phyloP scores from a whole-genome alignment of 768 basidiomycete genomes.

The Lentinus tigrinus region DNA sequence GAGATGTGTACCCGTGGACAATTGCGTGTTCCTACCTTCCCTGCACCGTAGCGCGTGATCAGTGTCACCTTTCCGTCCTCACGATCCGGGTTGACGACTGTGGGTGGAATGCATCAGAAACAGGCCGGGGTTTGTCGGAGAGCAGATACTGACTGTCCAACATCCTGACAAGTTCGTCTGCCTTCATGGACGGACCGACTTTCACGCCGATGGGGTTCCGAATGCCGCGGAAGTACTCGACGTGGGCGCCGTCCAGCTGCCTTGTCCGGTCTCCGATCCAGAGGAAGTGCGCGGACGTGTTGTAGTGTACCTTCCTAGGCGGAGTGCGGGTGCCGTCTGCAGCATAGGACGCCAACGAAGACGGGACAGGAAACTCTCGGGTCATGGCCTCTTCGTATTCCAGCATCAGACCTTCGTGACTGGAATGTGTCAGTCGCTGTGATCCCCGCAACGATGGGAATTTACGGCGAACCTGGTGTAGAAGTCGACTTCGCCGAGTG shows the following conservation, averaged over 20 bases:
- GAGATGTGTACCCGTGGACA: not conserved
- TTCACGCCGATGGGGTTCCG: slow-evolving; percentile 95
- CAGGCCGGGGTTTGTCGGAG: not conserved
- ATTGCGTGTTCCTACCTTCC: slow-evolving; percentile 51
- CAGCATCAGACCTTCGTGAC: slow-evolving; percentile 92
- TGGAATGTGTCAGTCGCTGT: slow-evolving; percentile 28
- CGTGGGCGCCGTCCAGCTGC: slow-evolving; percentile 88
- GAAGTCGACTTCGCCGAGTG: slow-evolving; percentile 87
- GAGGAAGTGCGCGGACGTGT: slow-evolving; percentile 90
- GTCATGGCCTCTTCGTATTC: slow-evolving; percentile 93
- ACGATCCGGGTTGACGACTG: slow-evolving; percentile 86
- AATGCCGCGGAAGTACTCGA: slow-evolving; percentile 92
- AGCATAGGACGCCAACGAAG: slow-evolving; percentile 17
- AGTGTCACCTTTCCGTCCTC: slow-evolving; percentile 83
- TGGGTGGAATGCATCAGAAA: not conserved
- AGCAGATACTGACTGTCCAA: slow-evolving; percentile 60
- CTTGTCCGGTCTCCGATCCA: slow-evolving; percentile 98
- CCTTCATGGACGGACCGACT: slow-evolving; percentile 84
- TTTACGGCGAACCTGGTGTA: slow-evolving; percentile 74
- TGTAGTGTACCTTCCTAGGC: slow-evolving; percentile 57
- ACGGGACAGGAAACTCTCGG: slow-evolving; percentile 52
- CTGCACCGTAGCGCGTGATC: slow-evolving; percentile 92
- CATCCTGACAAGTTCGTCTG: slow-evolving; percentile 72
- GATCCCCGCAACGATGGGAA: not conserved
- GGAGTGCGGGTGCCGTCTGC: slow-evolving; percentile 1